Percentiles rank a stretch among this genome's conserved stretches.
These are phyloP conservation scores for Acephala macrosclerotiorum DNA, from an alignment of 2,329 filamentous ascomycete species.

Conservation along the genomic window DNA sequence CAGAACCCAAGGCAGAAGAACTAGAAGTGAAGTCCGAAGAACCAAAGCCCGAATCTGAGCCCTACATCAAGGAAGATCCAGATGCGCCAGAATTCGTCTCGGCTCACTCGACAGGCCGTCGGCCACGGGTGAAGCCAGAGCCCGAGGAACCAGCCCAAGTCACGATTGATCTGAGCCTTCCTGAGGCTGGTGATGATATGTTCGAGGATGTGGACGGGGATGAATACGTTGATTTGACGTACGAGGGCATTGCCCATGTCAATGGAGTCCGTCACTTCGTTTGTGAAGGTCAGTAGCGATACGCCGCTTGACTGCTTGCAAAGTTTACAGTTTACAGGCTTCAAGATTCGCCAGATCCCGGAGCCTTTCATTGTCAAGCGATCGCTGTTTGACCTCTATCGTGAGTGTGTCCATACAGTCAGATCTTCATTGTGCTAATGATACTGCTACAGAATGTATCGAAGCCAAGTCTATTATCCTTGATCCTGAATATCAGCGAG, in stretches of 20 bases:
- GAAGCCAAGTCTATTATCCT: slow-evolving; percentile 47
- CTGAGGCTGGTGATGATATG: slow-evolving; percentile 33
- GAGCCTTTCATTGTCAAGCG: slow-evolving; percentile 37
- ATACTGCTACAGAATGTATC: slow-evolving; percentile 36
- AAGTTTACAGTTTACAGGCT: slow-evolving; percentile 31
- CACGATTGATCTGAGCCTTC: slow-evolving; percentile 26
- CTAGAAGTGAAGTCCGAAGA: neutral
- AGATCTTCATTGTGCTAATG: slow-evolving; percentile 18
- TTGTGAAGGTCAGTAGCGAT: slow-evolving; percentile 35
- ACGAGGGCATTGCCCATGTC: slow-evolving; percentile 35
- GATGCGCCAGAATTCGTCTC: slow-evolving; percentile 10
- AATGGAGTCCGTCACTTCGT: slow-evolving; percentile 37
- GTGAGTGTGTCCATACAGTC: slow-evolving; percentile 25
- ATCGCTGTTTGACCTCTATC: slow-evolving; percentile 33
- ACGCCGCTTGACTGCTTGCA: slow-evolving; percentile 1
- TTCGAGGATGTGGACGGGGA: slow-evolving; percentile 41
- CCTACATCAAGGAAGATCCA: slow-evolving; percentile 13
- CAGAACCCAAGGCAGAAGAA: neutral
- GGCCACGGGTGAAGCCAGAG: slow-evolving; percentile 19
- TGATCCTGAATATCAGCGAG: slow-evolving; percentile 55
- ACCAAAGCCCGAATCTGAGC: neutral
- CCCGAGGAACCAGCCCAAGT: slow-evolving; percentile 33
- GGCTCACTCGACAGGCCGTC: slow-evolving; percentile 17
- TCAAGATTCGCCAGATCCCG: slow-evolving; percentile 41
- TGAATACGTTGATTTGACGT: slow-evolving; percentile 37